phyloP scores from a whole-genome alignment of 192 early-diverging fungal genomes.

The Coemansia sp. region DNA sequence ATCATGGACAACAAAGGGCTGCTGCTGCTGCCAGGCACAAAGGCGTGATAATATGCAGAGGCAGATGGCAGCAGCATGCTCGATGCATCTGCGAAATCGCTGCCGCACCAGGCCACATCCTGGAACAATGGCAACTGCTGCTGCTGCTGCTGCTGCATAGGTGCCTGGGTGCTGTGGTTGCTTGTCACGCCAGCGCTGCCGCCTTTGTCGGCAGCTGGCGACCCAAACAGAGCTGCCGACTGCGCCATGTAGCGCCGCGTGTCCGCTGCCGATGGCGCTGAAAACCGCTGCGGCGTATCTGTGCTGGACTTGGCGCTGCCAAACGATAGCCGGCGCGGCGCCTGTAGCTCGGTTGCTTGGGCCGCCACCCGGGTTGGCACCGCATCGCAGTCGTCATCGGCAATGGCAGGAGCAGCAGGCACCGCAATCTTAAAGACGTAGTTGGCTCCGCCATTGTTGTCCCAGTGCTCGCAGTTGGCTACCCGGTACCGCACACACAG shows the following conservation, averaged over 20 bases:
- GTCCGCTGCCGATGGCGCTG: constrained; percentile 30
- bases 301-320: constrained; percentile 7
- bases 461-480: constrained; percentile 77
- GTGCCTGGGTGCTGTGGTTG: not conserved
- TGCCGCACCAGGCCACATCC: constrained; percentile 45
- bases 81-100: constrained; percentile 6
- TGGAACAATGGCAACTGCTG: constrained; percentile 43
- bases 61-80: not conserved
- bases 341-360: constrained; percentile 11
- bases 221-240: constrained; percentile 44
- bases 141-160: constrained; percentile 9
- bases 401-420: constrained; percentile 43
- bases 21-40: constrained; percentile 3
- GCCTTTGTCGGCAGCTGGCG: not conserved
- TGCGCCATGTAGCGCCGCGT: constrained; percentile 51
- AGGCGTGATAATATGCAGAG: constrained; percentile 11
- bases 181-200: constrained; percentile 3
- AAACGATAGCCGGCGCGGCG: constrained; percentile 38
- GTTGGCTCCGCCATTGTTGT: constrained; percentile 90
- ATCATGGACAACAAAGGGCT: too few relatives aligned
- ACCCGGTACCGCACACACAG: constrained; percentile 71
- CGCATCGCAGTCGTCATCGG: constrained; percentile 36
- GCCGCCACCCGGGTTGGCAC: constrained; percentile 2
- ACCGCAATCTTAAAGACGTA: constrained; percentile 60
- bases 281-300: constrained; percentile 5